These are phyloP conservation scores for Terfezia boudieri DNA, from an alignment of 495 filamentous ascomycete species.

Conservation along the genomic window DNA sequence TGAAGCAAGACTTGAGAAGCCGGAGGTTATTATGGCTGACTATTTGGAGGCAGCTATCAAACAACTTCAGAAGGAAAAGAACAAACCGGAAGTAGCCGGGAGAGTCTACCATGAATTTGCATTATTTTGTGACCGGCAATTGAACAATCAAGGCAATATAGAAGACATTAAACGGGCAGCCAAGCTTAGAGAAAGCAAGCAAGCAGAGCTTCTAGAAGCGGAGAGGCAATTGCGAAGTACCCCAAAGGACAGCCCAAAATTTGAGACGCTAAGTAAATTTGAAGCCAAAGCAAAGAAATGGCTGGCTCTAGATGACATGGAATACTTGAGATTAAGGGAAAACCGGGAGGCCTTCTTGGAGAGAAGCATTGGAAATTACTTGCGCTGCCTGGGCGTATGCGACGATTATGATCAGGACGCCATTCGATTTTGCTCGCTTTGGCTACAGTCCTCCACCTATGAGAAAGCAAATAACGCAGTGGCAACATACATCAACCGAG, in stretches of 20 bases:
- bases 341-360: slow-evolving; percentile 60
- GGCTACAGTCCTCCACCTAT: slow-evolving; percentile 62
- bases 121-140: slow-evolving; percentile 78
- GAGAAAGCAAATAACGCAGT: slow-evolving; percentile 56
- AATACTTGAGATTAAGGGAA: slow-evolving; percentile 53
- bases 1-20: slow-evolving; percentile 78
- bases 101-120: slow-evolving; percentile 88
- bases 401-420: slow-evolving; percentile 76
- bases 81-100: slow-evolving; percentile 50
- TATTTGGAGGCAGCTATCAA: slow-evolving; percentile 67
- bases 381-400: slow-evolving; percentile 58
- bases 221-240: slow-evolving; percentile 29
- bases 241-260: slow-evolving; percentile 25
- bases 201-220: slow-evolving; percentile 48
- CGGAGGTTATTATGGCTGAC: slow-evolving; percentile 63
- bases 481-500: slow-evolving; percentile 38
- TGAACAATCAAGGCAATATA: slow-evolving; percentile 58
- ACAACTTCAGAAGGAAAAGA: slow-evolving; percentile 42
- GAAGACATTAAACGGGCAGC: slow-evolving; percentile 70
- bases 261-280: slow-evolving; percentile 26
- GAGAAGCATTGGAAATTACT: slow-evolving; percentile 83
- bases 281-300: slow-evolving; percentile 52
- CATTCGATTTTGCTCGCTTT: slow-evolving; percentile 83
- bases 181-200: slow-evolving; percentile 59
- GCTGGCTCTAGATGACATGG: slow-evolving; percentile 70